A percentile compares a stretch with the other conserved stretches of the same genome.
phyloP scores from a whole-genome alignment of 2,329 filamentous ascomycete species.

The Calonectria ilicicola region DNA sequence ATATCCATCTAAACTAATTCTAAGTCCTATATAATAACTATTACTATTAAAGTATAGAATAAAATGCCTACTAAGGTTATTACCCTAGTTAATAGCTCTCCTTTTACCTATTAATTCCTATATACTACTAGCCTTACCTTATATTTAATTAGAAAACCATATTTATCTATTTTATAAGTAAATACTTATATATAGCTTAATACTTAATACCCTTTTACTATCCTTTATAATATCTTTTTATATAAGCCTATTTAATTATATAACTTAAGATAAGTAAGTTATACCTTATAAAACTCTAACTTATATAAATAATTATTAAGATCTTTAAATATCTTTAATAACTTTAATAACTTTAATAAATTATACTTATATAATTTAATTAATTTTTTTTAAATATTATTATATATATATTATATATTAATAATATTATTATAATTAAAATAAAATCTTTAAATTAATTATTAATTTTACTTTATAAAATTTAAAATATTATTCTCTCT shows the following conservation, averaged over 20 bases:
- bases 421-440: no score
- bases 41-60: not conserved
- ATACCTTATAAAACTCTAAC: no score
- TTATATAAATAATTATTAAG: no score
- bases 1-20: not conserved
- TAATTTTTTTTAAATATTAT: no score
- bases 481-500: no score
- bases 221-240: not conserved
- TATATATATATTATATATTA: no score
- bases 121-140: not conserved
- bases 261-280: not conserved
- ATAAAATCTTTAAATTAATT: no score
- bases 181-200: not conserved
- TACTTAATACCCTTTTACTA: not conserved
- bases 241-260: not conserved
- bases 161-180: not conserved
- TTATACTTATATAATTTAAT: no score
- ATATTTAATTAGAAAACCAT: not conserved
- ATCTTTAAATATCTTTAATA: no score
- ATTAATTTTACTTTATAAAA: no score
- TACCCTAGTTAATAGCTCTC: not conserved
- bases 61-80: not conserved
- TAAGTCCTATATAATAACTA: not conserved
- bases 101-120: not conserved
- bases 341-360: no score